phyloP scores from a whole-genome alignment of 1,139 yeast species.

The Sugiyamaella paludigena region DNA sequence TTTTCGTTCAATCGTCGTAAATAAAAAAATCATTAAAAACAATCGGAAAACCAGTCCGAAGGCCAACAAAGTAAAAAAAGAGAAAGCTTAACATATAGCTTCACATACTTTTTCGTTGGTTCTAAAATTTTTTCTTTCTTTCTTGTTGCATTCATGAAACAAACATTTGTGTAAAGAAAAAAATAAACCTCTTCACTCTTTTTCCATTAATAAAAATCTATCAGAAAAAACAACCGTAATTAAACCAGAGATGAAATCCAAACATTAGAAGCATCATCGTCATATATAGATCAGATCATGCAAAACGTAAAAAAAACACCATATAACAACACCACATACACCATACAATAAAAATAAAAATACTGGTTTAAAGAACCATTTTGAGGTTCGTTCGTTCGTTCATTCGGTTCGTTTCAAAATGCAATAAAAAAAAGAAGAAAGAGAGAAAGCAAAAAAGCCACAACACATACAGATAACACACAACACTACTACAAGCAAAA shows the following conservation, averaged over 20 bases:
- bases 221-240: too few relatives aligned
- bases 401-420: conserved; percentile 6
- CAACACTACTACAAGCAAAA: neutral
- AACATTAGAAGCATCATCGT: too few relatives aligned
- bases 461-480: conserved; percentile 11
- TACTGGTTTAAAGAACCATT: conserved; percentile 1
- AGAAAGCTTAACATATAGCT: too few relatives aligned
- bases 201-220: too few relatives aligned
- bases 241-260: too few relatives aligned
- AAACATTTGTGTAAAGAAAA: neutral
- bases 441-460: conserved; percentile 19
- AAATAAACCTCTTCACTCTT: neutral
- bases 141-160: conserved; percentile 9
- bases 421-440: conserved; percentile 21
- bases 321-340: neutral
- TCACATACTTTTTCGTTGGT: too few relatives aligned
- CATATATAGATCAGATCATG: too few relatives aligned
- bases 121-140: too few relatives aligned
- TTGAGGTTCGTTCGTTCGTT: conserved; percentile 5
- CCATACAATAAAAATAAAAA: conserved; percentile 1
- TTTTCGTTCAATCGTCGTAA: conserved; percentile 11
- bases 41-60: conserved; percentile 1
- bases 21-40: conserved; percentile 5
- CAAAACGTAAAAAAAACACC: neutral
- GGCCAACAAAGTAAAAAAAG: neutral